phyloP scores from a whole-genome alignment of 83 land plant genomes.

The Thuja plicata region DNA sequence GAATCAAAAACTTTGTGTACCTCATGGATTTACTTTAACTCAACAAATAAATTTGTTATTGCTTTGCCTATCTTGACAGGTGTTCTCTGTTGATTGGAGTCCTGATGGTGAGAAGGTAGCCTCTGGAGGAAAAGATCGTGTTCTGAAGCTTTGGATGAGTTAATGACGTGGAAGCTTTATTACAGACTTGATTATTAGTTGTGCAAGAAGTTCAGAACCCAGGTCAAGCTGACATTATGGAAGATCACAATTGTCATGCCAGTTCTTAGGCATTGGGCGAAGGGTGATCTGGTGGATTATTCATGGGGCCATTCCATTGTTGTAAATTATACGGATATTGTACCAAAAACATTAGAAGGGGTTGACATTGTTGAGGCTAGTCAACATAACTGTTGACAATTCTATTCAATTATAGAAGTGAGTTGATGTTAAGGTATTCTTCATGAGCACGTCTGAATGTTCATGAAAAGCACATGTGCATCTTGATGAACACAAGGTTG shows the following conservation, averaged over 20 bases:
- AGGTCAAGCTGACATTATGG: neutral
- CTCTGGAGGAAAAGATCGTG: conserved; percentile 89
- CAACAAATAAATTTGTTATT: neutral
- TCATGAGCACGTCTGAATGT: neutral
- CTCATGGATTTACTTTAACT: conserved; percentile 2
- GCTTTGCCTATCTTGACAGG: conserved; percentile 41
- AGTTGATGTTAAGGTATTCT: neutral
- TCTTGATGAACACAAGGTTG: too few species aligned
- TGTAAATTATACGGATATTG: neutral
- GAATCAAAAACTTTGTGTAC: neutral
- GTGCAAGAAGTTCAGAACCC: neutral
- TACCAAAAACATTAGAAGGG: neutral
- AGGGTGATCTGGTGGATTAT: neutral
- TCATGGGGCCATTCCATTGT: neutral
- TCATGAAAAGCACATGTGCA: neutral
- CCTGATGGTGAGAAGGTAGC: conserved; percentile 99
- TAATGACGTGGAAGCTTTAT: conserved; percentile 15
- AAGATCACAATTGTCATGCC: neutral
- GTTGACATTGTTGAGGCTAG: neutral
- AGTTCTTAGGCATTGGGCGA: neutral
- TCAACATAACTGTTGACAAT: neutral
- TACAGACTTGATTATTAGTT: neutral
- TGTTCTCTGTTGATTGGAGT: conserved; percentile 98
- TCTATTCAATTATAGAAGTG: neutral
- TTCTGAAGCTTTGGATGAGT: conserved; percentile 93